A percentile compares a stretch with the other conserved stretches of the same genome.
These are phyloP conservation scores for Pythium rhizo-oryzae DNA, from an alignment of 352 stramenopile species.

Conservation along the genomic window DNA sequence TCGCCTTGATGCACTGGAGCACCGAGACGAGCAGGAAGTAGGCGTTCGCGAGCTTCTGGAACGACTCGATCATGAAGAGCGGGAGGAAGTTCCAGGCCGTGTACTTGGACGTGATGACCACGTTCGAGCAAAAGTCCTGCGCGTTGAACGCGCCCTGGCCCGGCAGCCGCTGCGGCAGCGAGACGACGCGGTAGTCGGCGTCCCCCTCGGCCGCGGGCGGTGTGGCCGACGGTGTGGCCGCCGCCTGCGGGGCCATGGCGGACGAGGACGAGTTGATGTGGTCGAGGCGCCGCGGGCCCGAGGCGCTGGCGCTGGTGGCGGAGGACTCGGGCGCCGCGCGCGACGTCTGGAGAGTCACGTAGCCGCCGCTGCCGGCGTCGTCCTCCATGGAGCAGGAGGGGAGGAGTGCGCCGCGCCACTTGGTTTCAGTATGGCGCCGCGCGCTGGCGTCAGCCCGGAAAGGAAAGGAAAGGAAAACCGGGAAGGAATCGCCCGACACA, in stretches of 20 bases:
- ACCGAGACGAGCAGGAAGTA: constrained; percentile 93
- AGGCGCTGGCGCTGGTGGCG: background rate
- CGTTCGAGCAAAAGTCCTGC: constrained; percentile 72
- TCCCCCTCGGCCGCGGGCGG: background rate
- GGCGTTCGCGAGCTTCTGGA: constrained; percentile 89
- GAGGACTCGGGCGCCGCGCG: constrained; percentile 21
- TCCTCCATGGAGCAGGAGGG: constrained; percentile 25
- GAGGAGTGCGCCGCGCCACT: background rate
- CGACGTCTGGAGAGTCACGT: constrained; percentile 39
- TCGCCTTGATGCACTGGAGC: constrained; percentile 67
- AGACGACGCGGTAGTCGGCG: constrained; percentile 58
- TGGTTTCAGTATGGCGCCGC: constrained; percentile 10
- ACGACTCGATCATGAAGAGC: constrained; percentile 87
- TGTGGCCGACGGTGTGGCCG: constrained; percentile 10
- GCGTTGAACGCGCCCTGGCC: constrained; percentile 21
- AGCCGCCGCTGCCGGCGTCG: constrained; percentile 21
- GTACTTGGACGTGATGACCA: constrained; percentile 93
- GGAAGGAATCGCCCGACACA: background rate
- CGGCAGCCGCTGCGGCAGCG: constrained; percentile 42
- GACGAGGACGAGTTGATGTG: constrained; percentile 13
- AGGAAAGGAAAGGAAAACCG: background rate
- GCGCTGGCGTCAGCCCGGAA: background rate
- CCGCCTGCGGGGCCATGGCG: constrained; percentile 10
- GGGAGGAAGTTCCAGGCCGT: constrained; percentile 89
- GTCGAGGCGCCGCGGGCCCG: constrained; percentile 13